These are phyloP conservation scores for Nephelium lappaceum DNA, from an alignment of 345 rosid genomes.

Conservation along the genomic window DNA sequence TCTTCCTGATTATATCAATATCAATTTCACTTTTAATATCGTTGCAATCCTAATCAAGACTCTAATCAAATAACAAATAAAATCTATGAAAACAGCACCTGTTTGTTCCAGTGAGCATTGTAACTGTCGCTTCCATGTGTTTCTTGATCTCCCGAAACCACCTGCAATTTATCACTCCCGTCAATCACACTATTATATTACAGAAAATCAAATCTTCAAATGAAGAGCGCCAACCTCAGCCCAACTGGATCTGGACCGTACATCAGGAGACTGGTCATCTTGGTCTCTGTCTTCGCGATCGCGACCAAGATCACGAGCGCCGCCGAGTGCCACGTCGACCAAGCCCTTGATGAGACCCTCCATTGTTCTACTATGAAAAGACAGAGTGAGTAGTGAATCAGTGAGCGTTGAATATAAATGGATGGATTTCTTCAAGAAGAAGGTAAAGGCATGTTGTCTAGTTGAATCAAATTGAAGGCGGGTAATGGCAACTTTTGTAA, in stretches of 20 bases:
- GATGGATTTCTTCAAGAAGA: not conserved
- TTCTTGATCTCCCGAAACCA: slow-evolving; percentile 61
- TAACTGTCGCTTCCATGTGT: not conserved
- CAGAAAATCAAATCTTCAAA: not conserved
- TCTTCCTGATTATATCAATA: slow-evolving; percentile 25
- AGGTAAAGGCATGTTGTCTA: not conserved
- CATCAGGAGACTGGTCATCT: slow-evolving; percentile 36
- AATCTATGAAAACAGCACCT: slow-evolving; percentile 26
- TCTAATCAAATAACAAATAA: not conserved
- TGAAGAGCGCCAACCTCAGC: slow-evolving; percentile 46
- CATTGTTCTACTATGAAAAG: slow-evolving; percentile 30
- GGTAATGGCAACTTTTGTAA: slow-evolving; percentile 40
- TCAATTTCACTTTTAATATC: not conserved
- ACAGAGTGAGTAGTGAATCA: not conserved
- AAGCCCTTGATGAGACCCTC: slow-evolving; percentile 78
- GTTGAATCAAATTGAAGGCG: slow-evolving; percentile 26
- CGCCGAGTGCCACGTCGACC: slow-evolving; percentile 59
- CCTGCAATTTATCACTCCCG: slow-evolving; percentile 42
- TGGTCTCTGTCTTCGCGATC: slow-evolving; percentile 30
- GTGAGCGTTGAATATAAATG: not conserved
- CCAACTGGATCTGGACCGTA: slow-evolving; percentile 79
- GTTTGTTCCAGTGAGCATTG: slow-evolving; percentile 27
- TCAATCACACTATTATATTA: not conserved
- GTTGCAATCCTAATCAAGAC: not conserved
- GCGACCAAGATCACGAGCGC: slow-evolving; percentile 24